phyloP scores from a whole-genome alignment of 202 grass and related monocot genomes.

The Setaria italica region DNA sequence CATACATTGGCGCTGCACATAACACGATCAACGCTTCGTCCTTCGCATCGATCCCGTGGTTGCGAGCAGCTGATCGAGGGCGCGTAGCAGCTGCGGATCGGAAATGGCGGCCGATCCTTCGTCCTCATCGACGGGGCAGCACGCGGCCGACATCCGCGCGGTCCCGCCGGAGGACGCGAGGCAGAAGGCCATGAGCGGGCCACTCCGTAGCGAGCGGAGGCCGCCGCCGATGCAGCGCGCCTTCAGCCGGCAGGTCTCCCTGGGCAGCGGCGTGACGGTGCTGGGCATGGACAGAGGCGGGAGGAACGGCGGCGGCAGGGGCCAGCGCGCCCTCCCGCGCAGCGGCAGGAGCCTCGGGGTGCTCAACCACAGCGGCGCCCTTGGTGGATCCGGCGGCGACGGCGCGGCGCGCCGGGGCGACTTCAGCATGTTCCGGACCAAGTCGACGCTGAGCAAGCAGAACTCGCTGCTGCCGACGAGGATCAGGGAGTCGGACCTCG shows the following conservation, averaged over 20 bases:
- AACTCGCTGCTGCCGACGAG: slow-evolving; percentile 67
- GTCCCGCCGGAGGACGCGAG: slow-evolving; percentile 46
- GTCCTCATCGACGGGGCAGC: slow-evolving; percentile 40
- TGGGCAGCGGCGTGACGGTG: slow-evolving; percentile 78
- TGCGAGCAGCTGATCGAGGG: background rate
- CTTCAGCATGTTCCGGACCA: slow-evolving; percentile 97
- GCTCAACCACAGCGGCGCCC: slow-evolving; percentile 46
- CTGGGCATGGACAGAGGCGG: slow-evolving; percentile 66
- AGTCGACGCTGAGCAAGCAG: slow-evolving; percentile 89
- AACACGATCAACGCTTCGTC: slow-evolving; percentile 27
- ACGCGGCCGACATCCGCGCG: slow-evolving; percentile 55
- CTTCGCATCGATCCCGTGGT: background rate
- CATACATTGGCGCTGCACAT: slow-evolving; percentile 42
- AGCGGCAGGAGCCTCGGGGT: slow-evolving; percentile 84
- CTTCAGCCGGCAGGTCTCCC: slow-evolving; percentile 87
- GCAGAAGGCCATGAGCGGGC: slow-evolving; percentile 48
- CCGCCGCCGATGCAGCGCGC: slow-evolving; percentile 48
- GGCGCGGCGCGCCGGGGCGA: slow-evolving; percentile 57
- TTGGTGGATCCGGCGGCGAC: slow-evolving; percentile 38
- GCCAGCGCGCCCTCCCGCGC: slow-evolving; percentile 59
- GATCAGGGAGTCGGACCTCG: slow-evolving; percentile 61
- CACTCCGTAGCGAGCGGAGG: slow-evolving; percentile 53
- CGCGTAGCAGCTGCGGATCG: background rate
- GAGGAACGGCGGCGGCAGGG: slow-evolving; percentile 43
- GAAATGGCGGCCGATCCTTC: slow-evolving; percentile 60